These are phyloP conservation scores for Penicillium coprophilum DNA, from an alignment of 495 filamentous ascomycete species.

Conservation along the genomic window DNA sequence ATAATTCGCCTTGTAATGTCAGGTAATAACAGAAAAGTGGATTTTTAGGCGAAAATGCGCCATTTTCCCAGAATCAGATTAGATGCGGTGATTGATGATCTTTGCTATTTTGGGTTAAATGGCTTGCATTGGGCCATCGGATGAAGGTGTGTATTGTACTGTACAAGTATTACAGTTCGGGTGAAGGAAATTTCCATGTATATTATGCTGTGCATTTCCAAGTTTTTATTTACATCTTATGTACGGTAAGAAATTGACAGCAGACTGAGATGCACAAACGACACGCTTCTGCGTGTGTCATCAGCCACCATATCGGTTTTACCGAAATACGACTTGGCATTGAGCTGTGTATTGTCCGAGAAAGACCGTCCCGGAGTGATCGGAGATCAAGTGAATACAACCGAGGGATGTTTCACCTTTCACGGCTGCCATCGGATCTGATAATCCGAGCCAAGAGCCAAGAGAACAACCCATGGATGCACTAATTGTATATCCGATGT, in stretches of 20 bases:
- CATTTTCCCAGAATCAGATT: constrained; percentile 31
- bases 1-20: background rate
- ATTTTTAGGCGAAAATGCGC: constrained; percentile 11
- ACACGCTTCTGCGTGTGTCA: background rate
- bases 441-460: constrained; percentile 13
- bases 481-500: constrained; percentile 11
- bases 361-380: background rate
- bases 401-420: background rate
- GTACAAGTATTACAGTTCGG: too few relatives aligned
- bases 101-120: background rate
- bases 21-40: constrained; percentile 8
- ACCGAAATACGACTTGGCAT: background rate
- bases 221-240: background rate
- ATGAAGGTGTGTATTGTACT: background rate
- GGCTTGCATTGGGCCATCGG: background rate
- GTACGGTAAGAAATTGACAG: background rate
- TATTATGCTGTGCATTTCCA: background rate
- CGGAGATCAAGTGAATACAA: background rate
- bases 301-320: background rate
- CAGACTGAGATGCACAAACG: background rate
- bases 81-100: constrained; percentile 30
- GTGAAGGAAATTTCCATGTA: background rate
- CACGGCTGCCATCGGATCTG: constrained; percentile 7
- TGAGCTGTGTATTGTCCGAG: background rate
- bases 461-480: background rate